Conservation (phyloP, 768 basidiomycete species). For the Atractiella rhizophila region DNA sequence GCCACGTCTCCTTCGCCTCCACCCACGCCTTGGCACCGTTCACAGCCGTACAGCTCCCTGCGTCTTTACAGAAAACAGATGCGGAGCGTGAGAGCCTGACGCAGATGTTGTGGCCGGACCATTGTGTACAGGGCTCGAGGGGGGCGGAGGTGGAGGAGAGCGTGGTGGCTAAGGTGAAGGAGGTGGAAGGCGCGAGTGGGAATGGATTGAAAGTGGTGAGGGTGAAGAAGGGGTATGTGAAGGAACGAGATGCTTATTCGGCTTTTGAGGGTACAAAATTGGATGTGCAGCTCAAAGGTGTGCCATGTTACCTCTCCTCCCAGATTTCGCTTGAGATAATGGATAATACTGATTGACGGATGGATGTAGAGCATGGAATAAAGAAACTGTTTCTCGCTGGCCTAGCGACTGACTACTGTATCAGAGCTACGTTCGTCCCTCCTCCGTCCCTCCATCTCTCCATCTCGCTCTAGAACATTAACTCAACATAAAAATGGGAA, state of each 20-base stretch:
- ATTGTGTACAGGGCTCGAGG: constrained; percentile 33
- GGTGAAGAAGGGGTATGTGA: constrained; percentile 22
- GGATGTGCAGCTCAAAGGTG: constrained; percentile 15
- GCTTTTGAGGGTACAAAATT: constrained; percentile 31
- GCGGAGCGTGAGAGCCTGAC: constrained; percentile 17
- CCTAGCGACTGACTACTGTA: constrained; percentile 57
- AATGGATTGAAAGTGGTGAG: too few relatives aligned
- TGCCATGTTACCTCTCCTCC: constrained; percentile 29
- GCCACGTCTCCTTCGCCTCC: constrained; percentile 48
- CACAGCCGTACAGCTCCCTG: constrained; percentile 22
- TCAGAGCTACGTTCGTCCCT: constrained; percentile 28
- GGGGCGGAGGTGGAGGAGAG: constrained; percentile 39
- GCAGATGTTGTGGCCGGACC: constrained; percentile 56
- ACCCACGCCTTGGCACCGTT: constrained; percentile 27
- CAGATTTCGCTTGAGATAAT: constrained; percentile 19
- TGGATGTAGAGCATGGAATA: constrained; percentile 22
- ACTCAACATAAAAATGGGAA: too few relatives aligned
- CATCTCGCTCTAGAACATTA: too few relatives aligned
- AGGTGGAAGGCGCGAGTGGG: too few relatives aligned
- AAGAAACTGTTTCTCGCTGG: constrained; percentile 36
- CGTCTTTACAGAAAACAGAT: too few relatives aligned
- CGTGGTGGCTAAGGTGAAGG: constrained; percentile 29
- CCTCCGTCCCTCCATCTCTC: too few relatives aligned
- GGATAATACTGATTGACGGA: constrained; percentile 4
- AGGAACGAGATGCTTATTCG: constrained; percentile 41